These are phyloP conservation scores for Chaetomium olivaceum DNA, from an alignment of 2,329 filamentous ascomycete species.

Conservation along the genomic window DNA sequence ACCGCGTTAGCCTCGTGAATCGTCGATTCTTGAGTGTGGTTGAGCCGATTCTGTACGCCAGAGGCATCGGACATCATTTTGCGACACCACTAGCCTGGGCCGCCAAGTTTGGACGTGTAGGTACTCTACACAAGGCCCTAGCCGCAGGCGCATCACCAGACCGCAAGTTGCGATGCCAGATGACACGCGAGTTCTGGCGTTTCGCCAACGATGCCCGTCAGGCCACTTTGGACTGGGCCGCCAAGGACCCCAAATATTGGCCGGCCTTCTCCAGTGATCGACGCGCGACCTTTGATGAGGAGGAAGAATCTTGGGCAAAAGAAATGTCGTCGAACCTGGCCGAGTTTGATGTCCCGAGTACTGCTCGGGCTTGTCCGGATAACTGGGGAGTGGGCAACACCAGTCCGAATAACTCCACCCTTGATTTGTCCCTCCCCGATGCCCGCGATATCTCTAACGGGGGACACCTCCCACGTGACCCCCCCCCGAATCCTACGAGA, in stretches of 20 bases:
- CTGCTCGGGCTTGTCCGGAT: no score
- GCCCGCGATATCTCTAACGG: no score
- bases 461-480: no score
- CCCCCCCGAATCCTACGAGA: background rate
- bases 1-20: constrained; percentile 21
- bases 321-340: no score
- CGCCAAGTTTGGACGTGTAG: constrained; percentile 11
- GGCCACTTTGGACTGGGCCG: background rate
- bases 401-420: background rate
- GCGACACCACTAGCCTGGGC: constrained; percentile 28
- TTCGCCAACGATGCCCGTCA: background rate
- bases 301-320: no score
- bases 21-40: constrained; percentile 21
- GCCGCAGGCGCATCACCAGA: constrained; percentile 26
- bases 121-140: constrained; percentile 26
- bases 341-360: no score
- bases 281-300: no score
- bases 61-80: constrained; percentile 9
- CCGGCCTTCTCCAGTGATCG: no score
- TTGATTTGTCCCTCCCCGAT: no score
- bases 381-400: no score
- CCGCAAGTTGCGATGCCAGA: constrained; percentile 10
- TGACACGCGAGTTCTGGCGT: background rate
- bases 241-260: no score
- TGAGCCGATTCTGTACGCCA: constrained; percentile 27